These are phyloP conservation scores for Oryza meyeriana DNA, from an alignment of 176 grass and related monocot species.

Conservation along the genomic window DNA sequence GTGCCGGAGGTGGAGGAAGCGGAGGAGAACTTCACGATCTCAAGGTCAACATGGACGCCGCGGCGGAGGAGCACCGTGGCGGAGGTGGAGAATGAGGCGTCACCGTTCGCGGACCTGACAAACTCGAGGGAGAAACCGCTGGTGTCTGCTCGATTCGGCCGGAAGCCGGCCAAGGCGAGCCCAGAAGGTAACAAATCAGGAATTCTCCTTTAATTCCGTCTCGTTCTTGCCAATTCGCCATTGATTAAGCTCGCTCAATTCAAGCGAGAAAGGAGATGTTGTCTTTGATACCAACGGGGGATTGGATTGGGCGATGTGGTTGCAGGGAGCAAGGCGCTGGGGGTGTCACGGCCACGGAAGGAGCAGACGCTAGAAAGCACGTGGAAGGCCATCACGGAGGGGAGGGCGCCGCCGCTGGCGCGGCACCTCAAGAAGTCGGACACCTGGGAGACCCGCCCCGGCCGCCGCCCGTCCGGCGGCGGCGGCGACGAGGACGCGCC, in stretches of 20 bases:
- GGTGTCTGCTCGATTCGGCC: conserved; percentile 52
- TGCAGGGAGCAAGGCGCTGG: conserved; percentile 56
- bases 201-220: neutral
- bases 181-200: conserved; percentile 54
- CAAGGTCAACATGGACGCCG: conserved; percentile 56
- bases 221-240: neutral
- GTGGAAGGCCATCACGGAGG: conserved; percentile 97
- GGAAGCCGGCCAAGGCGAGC: conserved; percentile 60
- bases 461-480: conserved; percentile 24
- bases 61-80: conserved; percentile 13
- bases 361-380: conserved; percentile 88
- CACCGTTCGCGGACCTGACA: conserved; percentile 34
- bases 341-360: conserved; percentile 60
- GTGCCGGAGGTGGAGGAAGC: neutral
- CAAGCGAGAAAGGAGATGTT: neutral
- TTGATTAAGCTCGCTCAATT: neutral
- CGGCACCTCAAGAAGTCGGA: conserved; percentile 98
- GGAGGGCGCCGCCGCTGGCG: conserved; percentile 57
- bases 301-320: neutral
- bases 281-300: neutral
- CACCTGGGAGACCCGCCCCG: conserved; percentile 63
- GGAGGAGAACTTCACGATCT: conserved; percentile 51
- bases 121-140: conserved; percentile 63
- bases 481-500: conserved; percentile 21
- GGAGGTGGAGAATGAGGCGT: conserved; percentile 11